phyloP scores from a whole-genome alignment of 805 yeast species.

The Suhomyces tanzawaensis region DNA sequence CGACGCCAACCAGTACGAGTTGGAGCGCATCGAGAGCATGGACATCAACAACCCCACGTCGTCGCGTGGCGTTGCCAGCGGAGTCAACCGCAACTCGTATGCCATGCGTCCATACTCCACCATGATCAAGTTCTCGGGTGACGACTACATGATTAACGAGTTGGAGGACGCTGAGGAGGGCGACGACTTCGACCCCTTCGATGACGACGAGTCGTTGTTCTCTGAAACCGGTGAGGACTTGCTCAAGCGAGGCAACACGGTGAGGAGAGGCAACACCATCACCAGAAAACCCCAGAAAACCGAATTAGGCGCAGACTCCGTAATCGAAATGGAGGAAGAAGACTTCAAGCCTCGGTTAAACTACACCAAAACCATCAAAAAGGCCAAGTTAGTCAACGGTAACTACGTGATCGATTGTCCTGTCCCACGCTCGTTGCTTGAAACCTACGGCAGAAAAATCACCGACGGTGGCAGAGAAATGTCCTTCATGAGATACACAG shows the following conservation, averaged over 20 bases:
- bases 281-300: conserved; percentile 11
- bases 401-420: conserved; percentile 46
- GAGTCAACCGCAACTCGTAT: conserved; percentile 4
- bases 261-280: conserved; percentile 21
- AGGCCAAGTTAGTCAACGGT: conserved; percentile 55
- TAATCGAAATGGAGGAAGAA: conserved; percentile 29
- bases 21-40: conserved; percentile 17
- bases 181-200: conserved; percentile 40
- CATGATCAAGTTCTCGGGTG: conserved; percentile 29
- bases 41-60: conserved; percentile 5
- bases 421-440: conserved; percentile 36
- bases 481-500: conserved; percentile 89
- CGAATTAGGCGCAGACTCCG: conserved; percentile 1
- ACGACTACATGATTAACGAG: conserved; percentile 39
- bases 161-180: conserved; percentile 38
- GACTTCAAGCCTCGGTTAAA: conserved; percentile 40
- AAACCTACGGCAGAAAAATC: conserved; percentile 33
- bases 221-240: conserved; percentile 41
- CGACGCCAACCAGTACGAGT: conserved; percentile 18
- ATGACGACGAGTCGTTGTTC: conserved; percentile 43
- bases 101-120: conserved; percentile 23
- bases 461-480: conserved; percentile 53
- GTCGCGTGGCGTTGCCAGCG: neutral
- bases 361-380: conserved; percentile 41
- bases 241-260: conserved; percentile 30